Conservation (phyloP, 208 protist genomes). For the Wallacemonas rigidus region DNA sequence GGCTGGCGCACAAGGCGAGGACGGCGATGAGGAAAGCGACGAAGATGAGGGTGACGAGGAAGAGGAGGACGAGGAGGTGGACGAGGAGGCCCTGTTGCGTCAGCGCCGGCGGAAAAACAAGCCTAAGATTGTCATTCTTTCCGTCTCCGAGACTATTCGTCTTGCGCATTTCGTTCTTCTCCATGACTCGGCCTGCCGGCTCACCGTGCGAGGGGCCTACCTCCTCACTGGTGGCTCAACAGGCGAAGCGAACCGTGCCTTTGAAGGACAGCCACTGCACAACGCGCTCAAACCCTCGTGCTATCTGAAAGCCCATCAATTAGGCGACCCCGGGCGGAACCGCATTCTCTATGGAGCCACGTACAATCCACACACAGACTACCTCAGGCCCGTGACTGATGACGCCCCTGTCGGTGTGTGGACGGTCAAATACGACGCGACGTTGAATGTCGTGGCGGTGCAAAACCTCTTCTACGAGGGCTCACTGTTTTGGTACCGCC, state of each 20-base stretch:
- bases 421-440: constrained; percentile 87
- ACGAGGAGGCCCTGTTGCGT: constrained; percentile 46
- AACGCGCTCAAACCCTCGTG: constrained; percentile 82
- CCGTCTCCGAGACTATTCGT: constrained; percentile 70
- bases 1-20: constrained; percentile 35
- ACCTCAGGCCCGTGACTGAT: constrained; percentile 81
- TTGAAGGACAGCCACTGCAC: constrained; percentile 72
- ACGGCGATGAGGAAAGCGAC: constrained; percentile 53
- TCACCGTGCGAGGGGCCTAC: constrained; percentile 80
- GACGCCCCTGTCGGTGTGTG: constrained; percentile 87
- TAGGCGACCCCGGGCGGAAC: constrained; percentile 56
- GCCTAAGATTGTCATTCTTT: constrained; percentile 83
- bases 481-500: constrained; percentile 88
- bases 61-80: constrained; percentile 50
- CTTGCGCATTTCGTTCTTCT: constrained; percentile 85
- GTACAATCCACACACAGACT: constrained; percentile 84
- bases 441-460: constrained; percentile 74
- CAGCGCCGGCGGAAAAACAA: constrained; percentile 37
- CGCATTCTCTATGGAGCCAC: constrained; percentile 73
- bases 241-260: constrained; percentile 68
- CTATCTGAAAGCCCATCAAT: constrained; percentile 67
- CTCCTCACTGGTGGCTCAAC: constrained; percentile 33
- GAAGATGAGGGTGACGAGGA: constrained; percentile 64
- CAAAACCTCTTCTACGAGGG: constrained; percentile 86
- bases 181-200: constrained; percentile 76